These are phyloP conservation scores for Lycium barbarum DNA, from an alignment of 257 asterid species.

Conservation along the genomic window DNA sequence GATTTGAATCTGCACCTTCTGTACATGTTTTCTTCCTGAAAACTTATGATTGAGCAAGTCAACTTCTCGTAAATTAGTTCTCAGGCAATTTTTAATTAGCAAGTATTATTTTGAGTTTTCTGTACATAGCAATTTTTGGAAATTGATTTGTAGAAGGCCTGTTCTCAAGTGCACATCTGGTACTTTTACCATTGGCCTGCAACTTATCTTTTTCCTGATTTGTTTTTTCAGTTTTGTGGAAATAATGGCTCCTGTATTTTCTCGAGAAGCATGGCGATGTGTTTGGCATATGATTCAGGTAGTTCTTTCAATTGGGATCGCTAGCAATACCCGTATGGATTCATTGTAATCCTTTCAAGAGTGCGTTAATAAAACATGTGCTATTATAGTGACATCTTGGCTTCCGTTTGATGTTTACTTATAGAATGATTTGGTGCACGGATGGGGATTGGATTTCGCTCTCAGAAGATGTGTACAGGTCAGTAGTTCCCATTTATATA, in stretches of 20 bases:
- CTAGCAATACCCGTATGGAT: not conserved
- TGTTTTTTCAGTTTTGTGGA: slow-evolving; percentile 84
- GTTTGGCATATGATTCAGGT: slow-evolving; percentile 99
- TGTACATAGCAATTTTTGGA: not conserved
- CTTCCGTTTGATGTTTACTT: slow-evolving; percentile 33
- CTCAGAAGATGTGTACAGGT: slow-evolving; percentile 96
- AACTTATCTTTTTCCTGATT: not conserved
- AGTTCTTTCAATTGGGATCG: slow-evolving; percentile 28
- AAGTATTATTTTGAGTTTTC: not conserved
- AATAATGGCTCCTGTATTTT: slow-evolving; percentile 99
- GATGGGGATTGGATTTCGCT: slow-evolving; percentile 99
- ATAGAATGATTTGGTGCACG: slow-evolving; percentile 99
- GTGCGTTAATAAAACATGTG: not conserved
- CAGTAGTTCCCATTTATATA: slow-evolving; percentile 40
- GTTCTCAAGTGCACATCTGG: slow-evolving; percentile 1
- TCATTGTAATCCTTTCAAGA: slow-evolving; percentile 13
- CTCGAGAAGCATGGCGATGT: slow-evolving; percentile 99
- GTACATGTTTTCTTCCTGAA: not conserved
- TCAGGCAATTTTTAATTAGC: not conserved
- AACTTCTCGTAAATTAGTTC: not conserved
- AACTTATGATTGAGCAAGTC: slow-evolving; percentile 16
- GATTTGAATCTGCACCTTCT: not conserved
- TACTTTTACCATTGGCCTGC: slow-evolving; percentile 9
- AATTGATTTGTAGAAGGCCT: slow-evolving; percentile 23
- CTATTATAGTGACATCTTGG: slow-evolving; percentile 16